Evolutionary conservation across 352 stramenopile species (phyloP), one percentile per base, ranked within the genome.

Genomic region (Phytophthora europaea): DNA sequence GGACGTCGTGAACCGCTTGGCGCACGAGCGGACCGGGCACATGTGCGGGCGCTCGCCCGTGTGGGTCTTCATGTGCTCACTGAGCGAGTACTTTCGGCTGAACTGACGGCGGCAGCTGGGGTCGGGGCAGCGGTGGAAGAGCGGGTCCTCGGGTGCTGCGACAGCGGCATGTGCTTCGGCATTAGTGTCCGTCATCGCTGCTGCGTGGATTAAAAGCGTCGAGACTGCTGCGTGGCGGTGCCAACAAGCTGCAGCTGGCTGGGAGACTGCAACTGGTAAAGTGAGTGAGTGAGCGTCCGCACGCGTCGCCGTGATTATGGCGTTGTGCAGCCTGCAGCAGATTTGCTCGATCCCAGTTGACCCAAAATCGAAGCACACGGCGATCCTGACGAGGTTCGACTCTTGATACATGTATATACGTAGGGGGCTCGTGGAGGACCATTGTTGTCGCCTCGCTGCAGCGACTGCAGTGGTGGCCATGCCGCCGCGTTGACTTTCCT

Each of bases 21-120:
- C 66, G 40, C 82, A 90, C 7, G 77, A 74, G 45, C 65, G 51
- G 8, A 77, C 59, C 6, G 80, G 72, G 23, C 82, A 89, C 15
- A 83, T 55, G 63, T 89, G 78, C 9, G 81, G 79, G 28, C 84
- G 85, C 64, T 89, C 81, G 31, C 79, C 82, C 34, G 75, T 82
- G 71, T 90, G 82, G 2, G 80, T 89, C 77, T 90, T 88, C 52
- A 80, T 79, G 64, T 90, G 81, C 70, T 88, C 81, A 1, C 65
- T 68, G 52, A 87, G 73, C 52, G 83, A 83, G 69, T 87, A 88
- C 45, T 84, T 83, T 59, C 82, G 78, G 54, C 67, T 86, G 61
- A 82, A 86, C 18, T 68, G 70, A 50, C 70, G 75, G 26, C 26
- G 53, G 66, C 75, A 81, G 20, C 67, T 72, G 23, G 70, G 66